Evolutionary conservation across 495 filamentous ascomycete species (phyloP).

Genomic region (Talaromyces thailandensis): DNA sequence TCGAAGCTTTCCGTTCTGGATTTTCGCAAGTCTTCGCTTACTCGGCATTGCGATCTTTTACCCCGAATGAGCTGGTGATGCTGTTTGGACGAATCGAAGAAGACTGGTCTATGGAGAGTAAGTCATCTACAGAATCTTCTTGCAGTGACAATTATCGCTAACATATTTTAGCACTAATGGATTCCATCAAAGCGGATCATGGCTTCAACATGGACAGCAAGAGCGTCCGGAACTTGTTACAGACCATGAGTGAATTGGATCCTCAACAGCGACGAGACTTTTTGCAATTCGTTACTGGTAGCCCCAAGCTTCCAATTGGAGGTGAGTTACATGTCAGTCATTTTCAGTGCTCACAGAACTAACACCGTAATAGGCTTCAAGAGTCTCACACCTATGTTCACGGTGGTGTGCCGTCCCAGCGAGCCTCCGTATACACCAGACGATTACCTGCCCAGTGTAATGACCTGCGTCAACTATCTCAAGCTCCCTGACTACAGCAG

Average conservation of each 20-base stretch:
- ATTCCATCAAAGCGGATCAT: constrained; percentile 99
- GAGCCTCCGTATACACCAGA: constrained; percentile 91
- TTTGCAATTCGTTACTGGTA: constrained; percentile 96
- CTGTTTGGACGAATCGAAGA: constrained; percentile 92
- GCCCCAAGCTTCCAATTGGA: constrained; percentile 96
- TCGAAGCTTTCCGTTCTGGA: constrained; percentile 82
- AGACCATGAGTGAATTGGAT: constrained; percentile 86
- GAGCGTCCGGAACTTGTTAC: constrained; percentile 88
- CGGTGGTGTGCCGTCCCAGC: constrained; percentile 96
- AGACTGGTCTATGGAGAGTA: constrained; percentile 96
- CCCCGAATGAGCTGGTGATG: constrained; percentile 92
- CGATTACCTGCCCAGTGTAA: constrained; percentile 95
- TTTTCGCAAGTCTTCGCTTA: constrained; percentile 98
- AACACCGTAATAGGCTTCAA: constrained; percentile 68
- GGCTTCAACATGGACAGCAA: constrained; percentile 99
- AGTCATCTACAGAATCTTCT: constrained; percentile 23
- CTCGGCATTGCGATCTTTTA: constrained; percentile 86
- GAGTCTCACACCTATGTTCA: constrained; percentile 93
- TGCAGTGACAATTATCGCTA: constrained; percentile 6
- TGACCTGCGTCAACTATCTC: constrained; percentile 99
- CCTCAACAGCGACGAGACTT: constrained; percentile 79
- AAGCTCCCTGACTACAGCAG: constrained; percentile 94
- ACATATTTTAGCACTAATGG: constrained; percentile 66
- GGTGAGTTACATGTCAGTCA: constrained; percentile 46
- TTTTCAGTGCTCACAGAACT: constrained; percentile 5